Conservation (phyloP, 2,329 filamentous ascomycete species). For the Peltaster fructicola region DNA sequence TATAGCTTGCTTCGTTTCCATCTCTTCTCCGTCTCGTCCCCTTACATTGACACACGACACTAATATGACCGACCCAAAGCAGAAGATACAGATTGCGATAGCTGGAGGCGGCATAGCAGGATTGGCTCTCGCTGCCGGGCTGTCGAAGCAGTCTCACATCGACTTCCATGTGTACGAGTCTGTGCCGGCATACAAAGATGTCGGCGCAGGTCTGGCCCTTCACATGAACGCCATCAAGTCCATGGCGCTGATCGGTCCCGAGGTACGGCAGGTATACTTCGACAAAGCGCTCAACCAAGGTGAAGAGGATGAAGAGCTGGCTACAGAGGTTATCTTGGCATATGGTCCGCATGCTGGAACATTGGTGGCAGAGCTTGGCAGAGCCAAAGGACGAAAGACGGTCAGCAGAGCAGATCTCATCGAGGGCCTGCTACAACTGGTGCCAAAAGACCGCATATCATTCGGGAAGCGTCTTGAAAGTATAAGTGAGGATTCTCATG, state of each 20-base stretch:
- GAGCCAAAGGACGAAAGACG: slow-evolving; percentile 18
- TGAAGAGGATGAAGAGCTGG: slow-evolving; percentile 19
- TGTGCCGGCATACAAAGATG: slow-evolving; percentile 28
- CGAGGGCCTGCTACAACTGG: slow-evolving; percentile 28
- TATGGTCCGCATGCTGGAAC: slow-evolving; percentile 23
- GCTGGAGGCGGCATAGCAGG: slow-evolving; percentile 35
- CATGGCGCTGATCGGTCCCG: slow-evolving; percentile 20
- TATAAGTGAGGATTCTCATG: slow-evolving; percentile 15
- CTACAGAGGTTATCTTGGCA: slow-evolving; percentile 18
- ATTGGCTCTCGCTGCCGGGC: slow-evolving; percentile 29
- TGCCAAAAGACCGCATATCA: slow-evolving; percentile 26
- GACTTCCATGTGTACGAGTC: slow-evolving; percentile 34
- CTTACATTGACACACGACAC: too few species aligned
- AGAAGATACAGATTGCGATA: slow-evolving; percentile 26
- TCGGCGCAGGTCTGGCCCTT: slow-evolving; percentile 32
- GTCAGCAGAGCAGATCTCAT: slow-evolving; percentile 34
- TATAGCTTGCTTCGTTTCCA: too few species aligned
- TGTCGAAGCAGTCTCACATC: slow-evolving; percentile 24
- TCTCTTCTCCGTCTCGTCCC: background rate
- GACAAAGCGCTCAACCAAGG: slow-evolving; percentile 30
- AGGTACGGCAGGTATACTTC: slow-evolving; percentile 29
- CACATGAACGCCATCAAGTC: slow-evolving; percentile 37
- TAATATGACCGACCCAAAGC: slow-evolving; percentile 3
- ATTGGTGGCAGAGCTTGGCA: slow-evolving; percentile 21
- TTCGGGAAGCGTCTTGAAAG: slow-evolving; percentile 25